Evolutionary conservation across 2,329 filamentous ascomycete genomes (phyloP).

Genomic region (Diaporthe batatas): DNA sequence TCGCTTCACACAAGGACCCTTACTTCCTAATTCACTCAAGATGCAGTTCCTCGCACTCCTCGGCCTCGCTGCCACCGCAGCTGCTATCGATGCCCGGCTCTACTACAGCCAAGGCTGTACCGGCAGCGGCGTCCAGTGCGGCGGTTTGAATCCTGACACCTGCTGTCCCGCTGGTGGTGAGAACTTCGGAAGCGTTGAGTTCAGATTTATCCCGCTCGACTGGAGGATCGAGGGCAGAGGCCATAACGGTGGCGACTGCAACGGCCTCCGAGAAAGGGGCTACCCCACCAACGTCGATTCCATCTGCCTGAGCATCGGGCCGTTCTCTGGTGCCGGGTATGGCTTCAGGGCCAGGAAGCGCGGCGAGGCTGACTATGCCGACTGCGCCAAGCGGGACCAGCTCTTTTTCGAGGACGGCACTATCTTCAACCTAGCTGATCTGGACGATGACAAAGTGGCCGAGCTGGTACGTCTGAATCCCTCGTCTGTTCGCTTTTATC

Average conservation of each 20-base stretch:
- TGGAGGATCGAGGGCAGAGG: conserved; percentile 2
- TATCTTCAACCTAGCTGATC: neutral
- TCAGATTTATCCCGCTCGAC: conserved; percentile 9
- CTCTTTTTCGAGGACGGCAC: neutral
- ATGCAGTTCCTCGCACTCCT: conserved; percentile 8
- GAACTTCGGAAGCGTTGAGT: neutral
- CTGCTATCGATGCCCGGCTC: conserved; percentile 11
- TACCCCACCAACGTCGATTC: conserved; percentile 5
- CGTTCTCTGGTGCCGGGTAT: conserved; percentile 21
- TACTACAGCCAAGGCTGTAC: conserved; percentile 9
- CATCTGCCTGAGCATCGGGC: neutral
- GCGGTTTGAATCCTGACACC: conserved; percentile 8
- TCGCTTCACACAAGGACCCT: neutral
- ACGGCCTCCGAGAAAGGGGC: conserved; percentile 5
- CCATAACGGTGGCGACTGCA: conserved; percentile 15
- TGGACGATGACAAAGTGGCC: conserved; percentile 14
- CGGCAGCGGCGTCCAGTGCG: conserved; percentile 11
- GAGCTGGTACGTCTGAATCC: neutral
- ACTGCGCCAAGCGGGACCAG: neutral
- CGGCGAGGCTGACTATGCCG: neutral
- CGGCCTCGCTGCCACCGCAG: conserved; percentile 11
- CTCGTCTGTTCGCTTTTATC: neutral
- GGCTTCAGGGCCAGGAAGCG: neutral
- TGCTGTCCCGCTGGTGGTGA: conserved; percentile 1
- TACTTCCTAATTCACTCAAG: neutral